Evolutionary conservation across 176 grass and related monocot species (phyloP).

Genomic region (Saccharum spontaneum): DNA sequence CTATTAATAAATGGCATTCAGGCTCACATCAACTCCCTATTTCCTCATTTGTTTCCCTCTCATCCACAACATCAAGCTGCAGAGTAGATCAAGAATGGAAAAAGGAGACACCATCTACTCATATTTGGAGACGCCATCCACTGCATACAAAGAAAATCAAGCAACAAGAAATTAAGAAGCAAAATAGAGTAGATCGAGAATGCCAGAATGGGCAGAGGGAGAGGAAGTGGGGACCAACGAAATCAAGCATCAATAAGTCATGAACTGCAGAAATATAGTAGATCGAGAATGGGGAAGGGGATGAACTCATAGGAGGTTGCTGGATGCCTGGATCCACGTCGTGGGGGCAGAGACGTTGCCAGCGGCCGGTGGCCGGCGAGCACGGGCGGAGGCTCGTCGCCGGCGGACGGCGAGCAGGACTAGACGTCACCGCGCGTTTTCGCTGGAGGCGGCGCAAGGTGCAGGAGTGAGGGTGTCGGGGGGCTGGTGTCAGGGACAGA

Average conservation of each 20-base stretch:
- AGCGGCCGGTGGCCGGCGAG: too few relatives aligned
- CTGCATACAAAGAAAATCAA: neutral
- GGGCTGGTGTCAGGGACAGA: too few relatives aligned
- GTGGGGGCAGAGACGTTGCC: neutral
- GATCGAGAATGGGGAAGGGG: neutral
- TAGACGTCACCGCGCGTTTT: too few relatives aligned
- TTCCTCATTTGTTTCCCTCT: neutral
- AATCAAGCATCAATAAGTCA: too few relatives aligned
- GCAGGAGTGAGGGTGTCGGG: too few relatives aligned
- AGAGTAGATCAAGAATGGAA: too few relatives aligned
- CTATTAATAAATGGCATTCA: neutral
- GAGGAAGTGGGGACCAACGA: too few relatives aligned
- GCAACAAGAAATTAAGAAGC: neutral
- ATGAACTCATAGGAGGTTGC: neutral
- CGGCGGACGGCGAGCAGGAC: too few relatives aligned
- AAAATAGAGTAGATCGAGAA: neutral
- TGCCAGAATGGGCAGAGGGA: neutral
- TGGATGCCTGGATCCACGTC: neutral
- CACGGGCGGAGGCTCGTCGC: too few relatives aligned
- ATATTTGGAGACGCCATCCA: neutral
- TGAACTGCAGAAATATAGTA: neutral
- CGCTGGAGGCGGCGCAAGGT: too few relatives aligned
- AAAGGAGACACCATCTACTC: too few relatives aligned
- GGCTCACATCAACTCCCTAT: neutral
- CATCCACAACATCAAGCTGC: too few relatives aligned